Evolutionary conservation across 768 basidiomycete genomes (phyloP).

Genomic region (Xerocomus spinulosus): DNA sequence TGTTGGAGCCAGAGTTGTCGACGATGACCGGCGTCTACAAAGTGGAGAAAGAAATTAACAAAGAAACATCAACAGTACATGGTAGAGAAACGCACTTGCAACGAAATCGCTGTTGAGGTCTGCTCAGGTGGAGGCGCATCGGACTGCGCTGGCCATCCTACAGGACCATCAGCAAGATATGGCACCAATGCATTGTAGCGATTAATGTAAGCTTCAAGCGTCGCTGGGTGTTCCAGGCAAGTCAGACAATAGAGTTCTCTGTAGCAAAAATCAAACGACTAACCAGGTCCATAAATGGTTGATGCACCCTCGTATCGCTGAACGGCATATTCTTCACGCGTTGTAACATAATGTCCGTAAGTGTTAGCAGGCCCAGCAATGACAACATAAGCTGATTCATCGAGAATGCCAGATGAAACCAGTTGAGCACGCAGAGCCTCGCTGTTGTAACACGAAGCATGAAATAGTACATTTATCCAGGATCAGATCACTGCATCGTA

Average conservation of each 20-base stretch:
- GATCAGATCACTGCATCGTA: too few species aligned
- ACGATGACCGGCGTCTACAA: conserved; percentile 56
- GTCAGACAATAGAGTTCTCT: not conserved
- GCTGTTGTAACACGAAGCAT: conserved; percentile 33
- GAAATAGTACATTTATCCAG: not conserved
- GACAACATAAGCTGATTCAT: conserved; percentile 68
- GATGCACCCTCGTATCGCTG: conserved; percentile 83
- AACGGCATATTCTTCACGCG: conserved; percentile 65
- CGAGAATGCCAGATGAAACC: conserved; percentile 59
- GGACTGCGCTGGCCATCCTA: conserved; percentile 45
- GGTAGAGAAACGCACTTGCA: conserved; percentile 42
- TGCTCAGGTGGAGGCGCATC: conserved; percentile 64
- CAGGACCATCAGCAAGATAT: conserved; percentile 48
- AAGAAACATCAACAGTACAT: not conserved
- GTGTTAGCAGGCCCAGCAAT: conserved; percentile 80
- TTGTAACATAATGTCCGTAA: conserved; percentile 71
- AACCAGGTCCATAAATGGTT: conserved; percentile 71
- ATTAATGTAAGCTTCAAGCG: conserved; percentile 77
- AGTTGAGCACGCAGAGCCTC: conserved; percentile 63
- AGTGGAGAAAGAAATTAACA: too few species aligned
- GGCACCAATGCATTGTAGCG: conserved; percentile 65
- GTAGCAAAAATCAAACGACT: conserved; percentile 22
- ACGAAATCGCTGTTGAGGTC: conserved; percentile 59
- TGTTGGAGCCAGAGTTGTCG: conserved; percentile 51
- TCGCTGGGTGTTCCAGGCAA: conserved; percentile 38